Percentiles rank a stretch among this genome's conserved stretches.
Conservation (phyloP, 352 stramenopile species). For the Phytophthora pistaciae region DNA sequence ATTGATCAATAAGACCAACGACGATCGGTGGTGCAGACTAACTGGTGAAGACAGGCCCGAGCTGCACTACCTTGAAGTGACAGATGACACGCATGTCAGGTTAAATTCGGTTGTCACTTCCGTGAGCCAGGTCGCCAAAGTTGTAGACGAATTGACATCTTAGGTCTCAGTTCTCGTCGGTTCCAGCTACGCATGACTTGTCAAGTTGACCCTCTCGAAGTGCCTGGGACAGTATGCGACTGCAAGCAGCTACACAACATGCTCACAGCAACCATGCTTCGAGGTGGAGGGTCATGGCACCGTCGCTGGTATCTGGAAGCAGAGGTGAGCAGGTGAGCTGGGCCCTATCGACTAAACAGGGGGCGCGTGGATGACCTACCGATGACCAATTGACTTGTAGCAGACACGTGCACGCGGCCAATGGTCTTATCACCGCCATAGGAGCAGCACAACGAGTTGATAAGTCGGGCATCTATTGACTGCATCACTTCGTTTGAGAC, state of each 20-base stretch:
- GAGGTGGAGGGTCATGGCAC: not conserved
- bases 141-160: slow-evolving; percentile 19
- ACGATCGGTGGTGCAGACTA: slow-evolving; percentile 8
- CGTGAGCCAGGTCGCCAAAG: slow-evolving; percentile 16
- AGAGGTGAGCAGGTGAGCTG: not conserved
- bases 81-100: not conserved
- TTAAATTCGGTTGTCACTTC: slow-evolving; percentile 14
- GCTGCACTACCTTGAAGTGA: not conserved
- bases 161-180: not conserved
- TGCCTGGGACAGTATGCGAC: not conserved
- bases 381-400: slow-evolving; percentile 20
- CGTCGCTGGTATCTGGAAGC: not conserved
- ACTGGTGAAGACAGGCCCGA: slow-evolving; percentile 8
- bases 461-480: slow-evolving; percentile 32
- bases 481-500: slow-evolving; percentile 33
- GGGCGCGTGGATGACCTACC: slow-evolving; percentile 12
- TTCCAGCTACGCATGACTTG: not conserved
- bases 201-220: not conserved
- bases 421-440: slow-evolving; percentile 19
- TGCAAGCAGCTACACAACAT: not conserved
- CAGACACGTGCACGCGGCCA: slow-evolving; percentile 23
- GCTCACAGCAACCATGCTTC: not conserved
- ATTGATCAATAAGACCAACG: slow-evolving; percentile 30
- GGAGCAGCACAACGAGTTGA: slow-evolving; percentile 5
- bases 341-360: slow-evolving; percentile 10